phyloP scores from a whole-genome alignment of 2,329 filamentous ascomycete species.

The Leptographium procerum region DNA sequence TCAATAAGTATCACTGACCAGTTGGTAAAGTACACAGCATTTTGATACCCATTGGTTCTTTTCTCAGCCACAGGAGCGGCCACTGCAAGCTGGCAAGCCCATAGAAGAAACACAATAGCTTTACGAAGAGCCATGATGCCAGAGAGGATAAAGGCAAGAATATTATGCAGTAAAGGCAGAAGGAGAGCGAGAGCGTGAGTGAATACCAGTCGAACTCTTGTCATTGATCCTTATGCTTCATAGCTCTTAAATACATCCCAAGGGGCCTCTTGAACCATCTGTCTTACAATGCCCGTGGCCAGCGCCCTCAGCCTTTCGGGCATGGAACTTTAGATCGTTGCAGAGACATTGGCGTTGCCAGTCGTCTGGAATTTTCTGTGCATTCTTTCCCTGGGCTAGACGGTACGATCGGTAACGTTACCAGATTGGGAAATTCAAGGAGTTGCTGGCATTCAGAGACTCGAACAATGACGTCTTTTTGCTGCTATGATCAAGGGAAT shows the following conservation, averaged over 20 bases:
- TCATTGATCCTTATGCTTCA: too few relatives aligned
- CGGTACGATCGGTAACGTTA: background rate
- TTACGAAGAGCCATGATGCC: background rate
- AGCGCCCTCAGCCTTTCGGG: too few relatives aligned
- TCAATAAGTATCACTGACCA: constrained; percentile 30
- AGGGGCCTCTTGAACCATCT: too few relatives aligned
- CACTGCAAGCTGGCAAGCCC: background rate
- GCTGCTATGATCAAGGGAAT: too few relatives aligned
- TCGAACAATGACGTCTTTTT: too few relatives aligned
- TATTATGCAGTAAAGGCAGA: background rate
- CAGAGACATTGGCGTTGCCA: too few relatives aligned
- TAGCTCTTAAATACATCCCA: too few relatives aligned
- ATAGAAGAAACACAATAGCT: background rate
- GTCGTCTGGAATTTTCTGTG: background rate
- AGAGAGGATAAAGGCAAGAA: background rate
- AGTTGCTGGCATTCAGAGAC: too few relatives aligned
- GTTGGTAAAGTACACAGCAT: constrained; percentile 37
- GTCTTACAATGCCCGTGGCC: too few relatives aligned
- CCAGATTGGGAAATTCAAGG: too few relatives aligned
- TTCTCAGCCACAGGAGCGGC: background rate
- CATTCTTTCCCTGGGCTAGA: background rate
- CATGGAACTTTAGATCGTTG: too few relatives aligned
- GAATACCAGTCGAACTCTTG: background rate
- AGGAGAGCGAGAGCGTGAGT: background rate
- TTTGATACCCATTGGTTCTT: constrained; percentile 23